Percentiles rank a stretch among this genome's conserved stretches.
Conservation (phyloP, 225 moss, liverwort and hornwort species). For the Physcomitrium patens region DNA sequence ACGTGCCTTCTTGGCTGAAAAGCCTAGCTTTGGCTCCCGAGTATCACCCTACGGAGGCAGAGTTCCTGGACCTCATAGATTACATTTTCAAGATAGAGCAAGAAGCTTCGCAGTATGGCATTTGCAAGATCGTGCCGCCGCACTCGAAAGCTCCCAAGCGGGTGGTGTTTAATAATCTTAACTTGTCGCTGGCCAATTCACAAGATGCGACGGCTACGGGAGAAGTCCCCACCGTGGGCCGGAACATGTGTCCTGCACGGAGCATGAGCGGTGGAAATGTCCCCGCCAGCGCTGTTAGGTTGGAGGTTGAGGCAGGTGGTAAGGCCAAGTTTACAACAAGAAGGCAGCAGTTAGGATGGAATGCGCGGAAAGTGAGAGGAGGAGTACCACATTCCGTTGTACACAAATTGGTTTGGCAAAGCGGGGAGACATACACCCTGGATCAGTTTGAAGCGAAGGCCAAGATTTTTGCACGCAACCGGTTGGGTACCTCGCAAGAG, state of each 20-base stretch:
- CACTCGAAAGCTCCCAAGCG: constrained; percentile 75
- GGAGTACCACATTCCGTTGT: constrained; percentile 73
- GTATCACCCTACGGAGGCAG: constrained; percentile 90
- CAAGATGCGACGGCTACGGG: constrained; percentile 43
- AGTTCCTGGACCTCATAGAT: constrained; percentile 91
- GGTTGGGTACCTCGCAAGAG: constrained; percentile 70
- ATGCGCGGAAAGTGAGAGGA: constrained; percentile 62
- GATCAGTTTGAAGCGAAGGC: constrained; percentile 93
- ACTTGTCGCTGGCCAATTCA: constrained; percentile 70
- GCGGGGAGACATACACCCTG: constrained; percentile 85
- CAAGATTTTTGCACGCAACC: constrained; percentile 69
- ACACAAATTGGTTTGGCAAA: constrained; percentile 98
- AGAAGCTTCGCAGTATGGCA: constrained; percentile 78
- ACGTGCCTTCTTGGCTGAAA: constrained; percentile 77
- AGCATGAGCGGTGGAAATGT: constrained; percentile 67
- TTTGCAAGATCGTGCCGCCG: constrained; percentile 92
- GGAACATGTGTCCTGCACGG: constrained; percentile 68
- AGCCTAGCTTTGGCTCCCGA: constrained; percentile 85
- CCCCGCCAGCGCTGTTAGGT: constrained; percentile 32
- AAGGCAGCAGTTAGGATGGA: constrained; percentile 96
- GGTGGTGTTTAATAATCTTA: constrained; percentile 72
- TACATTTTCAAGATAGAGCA: constrained; percentile 87
- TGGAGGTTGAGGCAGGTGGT: constrained; percentile 50
- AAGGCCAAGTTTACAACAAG: constrained; percentile 85
- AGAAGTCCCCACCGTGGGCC: constrained; percentile 38